Evolutionary conservation across 352 stramenopile species (phyloP).

Genomic region (Phytophthora ramorum): DNA sequence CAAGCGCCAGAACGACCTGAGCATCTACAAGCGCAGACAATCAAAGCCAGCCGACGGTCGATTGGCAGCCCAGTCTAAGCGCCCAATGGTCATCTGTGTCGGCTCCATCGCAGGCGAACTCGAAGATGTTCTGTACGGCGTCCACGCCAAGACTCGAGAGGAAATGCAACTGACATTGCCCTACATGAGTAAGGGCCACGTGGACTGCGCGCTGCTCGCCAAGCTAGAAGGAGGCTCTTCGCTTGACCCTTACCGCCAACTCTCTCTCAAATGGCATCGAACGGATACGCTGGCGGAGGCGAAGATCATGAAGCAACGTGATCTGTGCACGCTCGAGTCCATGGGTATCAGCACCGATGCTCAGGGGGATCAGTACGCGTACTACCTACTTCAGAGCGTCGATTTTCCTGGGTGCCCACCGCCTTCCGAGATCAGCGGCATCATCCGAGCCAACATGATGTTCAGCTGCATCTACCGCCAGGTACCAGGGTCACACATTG

Average conservation of each 20-base stretch:
- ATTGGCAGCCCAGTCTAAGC: constrained; percentile 12
- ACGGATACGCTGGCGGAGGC: constrained; percentile 34
- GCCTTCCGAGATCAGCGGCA: constrained; percentile 38
- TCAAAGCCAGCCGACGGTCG: constrained; percentile 12
- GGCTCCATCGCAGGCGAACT: constrained; percentile 51
- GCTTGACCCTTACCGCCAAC: constrained; percentile 53
- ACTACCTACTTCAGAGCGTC: constrained; percentile 61
- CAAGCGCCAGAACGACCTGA: constrained; percentile 43
- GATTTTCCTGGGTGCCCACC: constrained; percentile 46
- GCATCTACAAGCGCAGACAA: constrained; percentile 43
- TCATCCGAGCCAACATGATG: constrained; percentile 57
- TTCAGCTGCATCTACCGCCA: constrained; percentile 70
- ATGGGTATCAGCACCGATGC: constrained; percentile 48
- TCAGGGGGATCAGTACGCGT: constrained; percentile 47
- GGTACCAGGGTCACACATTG: constrained; percentile 26
- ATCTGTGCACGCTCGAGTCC: constrained; percentile 58
- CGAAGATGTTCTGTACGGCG: constrained; percentile 58
- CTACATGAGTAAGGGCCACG: constrained; percentile 43
- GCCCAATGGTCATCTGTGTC: constrained; percentile 56
- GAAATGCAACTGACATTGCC: constrained; percentile 54
- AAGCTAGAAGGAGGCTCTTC: constrained; percentile 49
- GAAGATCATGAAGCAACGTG: constrained; percentile 51
- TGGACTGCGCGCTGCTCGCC: constrained; percentile 54
- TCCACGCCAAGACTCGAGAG: constrained; percentile 55
- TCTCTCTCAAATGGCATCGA: constrained; percentile 61